Conservation (phyloP, 1,284 basidiomycete species). For the Puccinia triticina region DNA sequence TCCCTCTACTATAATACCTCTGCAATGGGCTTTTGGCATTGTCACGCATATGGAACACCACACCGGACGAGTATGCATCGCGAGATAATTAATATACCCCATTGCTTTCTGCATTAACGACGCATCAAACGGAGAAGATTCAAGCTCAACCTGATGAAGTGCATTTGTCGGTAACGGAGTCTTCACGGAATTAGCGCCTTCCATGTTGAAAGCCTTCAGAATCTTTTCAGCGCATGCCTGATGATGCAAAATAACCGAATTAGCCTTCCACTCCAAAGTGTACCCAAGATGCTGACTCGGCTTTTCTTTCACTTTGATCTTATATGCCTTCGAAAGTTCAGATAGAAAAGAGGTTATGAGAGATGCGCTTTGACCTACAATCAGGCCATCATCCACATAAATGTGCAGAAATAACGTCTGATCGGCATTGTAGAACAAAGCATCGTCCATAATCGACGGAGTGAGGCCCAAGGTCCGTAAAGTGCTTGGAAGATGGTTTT, state of each 20-base stretch:
- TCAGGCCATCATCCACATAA: slow-evolving; percentile 27
- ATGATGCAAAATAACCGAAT: too few species aligned
- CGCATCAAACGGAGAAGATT: background rate
- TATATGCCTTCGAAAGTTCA: background rate
- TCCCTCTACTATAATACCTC: too few species aligned
- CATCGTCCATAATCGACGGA: slow-evolving; percentile 8
- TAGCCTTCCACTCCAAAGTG: too few species aligned
- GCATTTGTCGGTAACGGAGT: background rate
- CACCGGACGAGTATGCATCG: too few species aligned
- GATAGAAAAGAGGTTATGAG: too few species aligned
- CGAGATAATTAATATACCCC: slow-evolving; percentile 32
- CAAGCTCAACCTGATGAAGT: background rate
- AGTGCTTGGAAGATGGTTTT: background rate
- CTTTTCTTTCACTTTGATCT: background rate
- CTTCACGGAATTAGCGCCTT: slow-evolving; percentile 1
- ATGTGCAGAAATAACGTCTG: background rate
- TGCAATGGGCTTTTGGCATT: too few species aligned
- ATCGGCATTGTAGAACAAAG: background rate
- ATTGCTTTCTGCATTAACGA: slow-evolving; percentile 1
- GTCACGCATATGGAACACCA: too few species aligned
- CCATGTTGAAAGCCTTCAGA: background rate
- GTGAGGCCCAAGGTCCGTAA: background rate
- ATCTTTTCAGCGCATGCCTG: too few species aligned
- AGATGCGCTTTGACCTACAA: background rate
- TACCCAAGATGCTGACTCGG: too few species aligned